A percentile compares a stretch with the other conserved stretches of the same genome.
Conservation (phyloP, 352 stramenopile genomes). For the Phytophthora podocarpi region DNA sequence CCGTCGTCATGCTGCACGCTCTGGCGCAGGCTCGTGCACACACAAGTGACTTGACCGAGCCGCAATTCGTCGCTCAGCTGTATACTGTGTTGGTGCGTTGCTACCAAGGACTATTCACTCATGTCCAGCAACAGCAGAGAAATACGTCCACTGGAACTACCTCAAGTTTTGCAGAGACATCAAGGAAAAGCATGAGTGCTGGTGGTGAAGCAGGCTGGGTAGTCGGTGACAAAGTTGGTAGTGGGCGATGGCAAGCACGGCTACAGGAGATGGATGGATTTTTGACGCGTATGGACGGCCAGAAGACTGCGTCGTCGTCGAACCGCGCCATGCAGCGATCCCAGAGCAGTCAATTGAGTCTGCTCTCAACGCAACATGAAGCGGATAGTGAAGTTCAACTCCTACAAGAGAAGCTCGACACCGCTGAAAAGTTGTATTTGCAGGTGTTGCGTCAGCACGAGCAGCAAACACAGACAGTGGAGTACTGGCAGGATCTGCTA, state of each 20-base stretch:
- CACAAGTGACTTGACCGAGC: slow-evolving; percentile 48
- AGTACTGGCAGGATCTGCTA: slow-evolving; percentile 65
- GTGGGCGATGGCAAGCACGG: slow-evolving; percentile 45
- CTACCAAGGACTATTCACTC: slow-evolving; percentile 63
- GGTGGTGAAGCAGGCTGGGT: slow-evolving; percentile 3
- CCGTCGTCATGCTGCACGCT: slow-evolving; percentile 62
- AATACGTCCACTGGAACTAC: not conserved
- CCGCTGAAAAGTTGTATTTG: slow-evolving; percentile 72
- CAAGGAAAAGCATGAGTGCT: slow-evolving; percentile 2
- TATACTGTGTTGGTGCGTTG: slow-evolving; percentile 60
- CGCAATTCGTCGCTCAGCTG: slow-evolving; percentile 52
- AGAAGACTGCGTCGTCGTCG: not conserved
- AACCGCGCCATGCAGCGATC: slow-evolving; percentile 2
- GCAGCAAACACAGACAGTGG: slow-evolving; percentile 64
- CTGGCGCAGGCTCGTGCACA: slow-evolving; percentile 38
- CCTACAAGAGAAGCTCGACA: slow-evolving; percentile 68
- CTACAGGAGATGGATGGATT: slow-evolving; percentile 62
- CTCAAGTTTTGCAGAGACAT: not conserved
- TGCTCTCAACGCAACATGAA: slow-evolving; percentile 30
- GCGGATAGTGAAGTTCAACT: slow-evolving; percentile 35
- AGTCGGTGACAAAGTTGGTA: not conserved
- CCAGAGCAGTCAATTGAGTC: slow-evolving; percentile 26
- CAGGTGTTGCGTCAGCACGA: slow-evolving; percentile 73
- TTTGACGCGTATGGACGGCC: slow-evolving; percentile 36
- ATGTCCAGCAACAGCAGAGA: slow-evolving; percentile 21